Evolutionary conservation across 257 asterid species (phyloP).

Genomic region (Plantago ovata): DNA sequence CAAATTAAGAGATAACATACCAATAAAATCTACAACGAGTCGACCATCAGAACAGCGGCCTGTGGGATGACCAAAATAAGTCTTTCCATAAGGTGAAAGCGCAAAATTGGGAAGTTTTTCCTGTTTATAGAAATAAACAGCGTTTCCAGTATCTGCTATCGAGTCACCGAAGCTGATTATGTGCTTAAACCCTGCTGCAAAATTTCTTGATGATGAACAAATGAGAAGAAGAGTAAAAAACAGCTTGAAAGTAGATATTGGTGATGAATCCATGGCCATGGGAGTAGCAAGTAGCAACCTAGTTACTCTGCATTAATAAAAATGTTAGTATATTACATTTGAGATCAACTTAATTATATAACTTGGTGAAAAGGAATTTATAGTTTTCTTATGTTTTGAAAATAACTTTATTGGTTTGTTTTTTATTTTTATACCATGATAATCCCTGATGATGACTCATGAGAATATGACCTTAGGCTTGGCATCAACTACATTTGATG

Average conservation of each 20-base stretch:
- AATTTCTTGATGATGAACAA: neutral
- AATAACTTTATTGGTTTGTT: neutral
- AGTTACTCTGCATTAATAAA: neutral
- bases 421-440: neutral
- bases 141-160: conserved; percentile 25
- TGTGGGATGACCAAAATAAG: conserved; percentile 20
- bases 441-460: neutral
- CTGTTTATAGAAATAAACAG: neutral
- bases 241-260: neutral
- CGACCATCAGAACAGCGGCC: conserved; percentile 32
- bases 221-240: neutral
- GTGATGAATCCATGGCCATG: neutral
- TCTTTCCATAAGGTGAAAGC: conserved; percentile 23
- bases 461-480: neutral
- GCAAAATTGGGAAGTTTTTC: neutral
- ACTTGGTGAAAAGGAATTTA: neutral
- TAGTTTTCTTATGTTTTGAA: neutral
- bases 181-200: conserved; percentile 11
- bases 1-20: neutral
- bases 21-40: conserved; percentile 25
- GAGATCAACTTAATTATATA: neutral
- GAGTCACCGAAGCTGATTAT: conserved; percentile 31
- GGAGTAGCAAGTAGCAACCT: conserved; percentile 2
- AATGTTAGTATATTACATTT: neutral
- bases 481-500: no score